Base-by-base conservation (phyloP, 306 rosid genomes). In the Cicer pinnatifidum region DNA sequence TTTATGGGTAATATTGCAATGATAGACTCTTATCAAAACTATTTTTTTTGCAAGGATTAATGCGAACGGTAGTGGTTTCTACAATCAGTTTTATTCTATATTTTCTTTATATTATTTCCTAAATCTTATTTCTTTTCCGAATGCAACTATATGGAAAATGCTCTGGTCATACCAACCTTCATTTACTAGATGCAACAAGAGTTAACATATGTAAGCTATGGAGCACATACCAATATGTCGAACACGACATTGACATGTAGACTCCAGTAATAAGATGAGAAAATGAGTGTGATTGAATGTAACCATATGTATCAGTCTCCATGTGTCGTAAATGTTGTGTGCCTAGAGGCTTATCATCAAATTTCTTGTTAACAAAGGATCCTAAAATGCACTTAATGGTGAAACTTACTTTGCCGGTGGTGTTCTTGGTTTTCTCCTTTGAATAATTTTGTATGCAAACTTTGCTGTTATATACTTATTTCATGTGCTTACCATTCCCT, bases 361-460 rank as follows among this genome's bases (percentile, higher is more conserved):
- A 44, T 28, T 28, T 44, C 2, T 44, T 8, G 48, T 9, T 8
- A 7, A 9, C 23, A 51, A 15, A n/a, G 57, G 57, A 51, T 13
- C 57, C 57, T 51, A 13, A 51, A 13, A 7, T 51, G 20, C 19
- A 56, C 46, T 60, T 60, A 11, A 51, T n/a, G 56, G 35, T 10
- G 51, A 70, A 19, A 28, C 56, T 50, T 33, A 10, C 52, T 20
- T 13, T 3, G 28, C 50, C 63, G 50, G 54, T n/a, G 23, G 2
- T 48, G n/a, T 58, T 58, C 44, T 46, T 59, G n/a, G 8, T 38
- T 37, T 57, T 68, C 43, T 35, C 43, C 69, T 46, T 54, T 12
- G 60, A 5, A 19, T 17, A 44, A 35, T 35, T 35, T 64, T 5
- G 9, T 5, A 17, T 12, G 62, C 8, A 4, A 53, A 52, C 17